Evolutionary conservation across 768 basidiomycete genomes (phyloP), one percentile per base, ranked within the genome.

Genomic region (Hericium erinaceus): DNA sequence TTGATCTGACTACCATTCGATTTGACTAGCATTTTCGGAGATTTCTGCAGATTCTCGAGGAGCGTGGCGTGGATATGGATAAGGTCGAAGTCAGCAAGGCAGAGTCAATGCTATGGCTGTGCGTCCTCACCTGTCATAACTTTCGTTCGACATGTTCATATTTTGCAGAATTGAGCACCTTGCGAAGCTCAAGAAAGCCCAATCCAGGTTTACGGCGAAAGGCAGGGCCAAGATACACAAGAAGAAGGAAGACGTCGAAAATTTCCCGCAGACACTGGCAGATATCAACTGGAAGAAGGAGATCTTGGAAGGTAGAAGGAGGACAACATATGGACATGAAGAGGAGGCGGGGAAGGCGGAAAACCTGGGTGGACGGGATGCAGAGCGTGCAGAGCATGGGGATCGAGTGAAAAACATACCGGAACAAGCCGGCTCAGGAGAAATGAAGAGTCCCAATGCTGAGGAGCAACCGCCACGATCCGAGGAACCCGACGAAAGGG

Each of bases 61-160:
- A 80, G 40, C 74, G 75, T 10, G 81, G 82, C 0, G 78, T 82
- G 1, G 82, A 86, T 63, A 77, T 84, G 70, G 72, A 70, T 58
- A 81, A 83, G 64, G 79, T 83, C 5, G 74, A 80, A 57, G 75
- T 84, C 15, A 81, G 75, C 61, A 84, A 84, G 67, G 83, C 80
- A 15, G 83, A 85, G 63, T 68, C 76, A 6, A 75, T 77, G 11
- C 69, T 83, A 33, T 82, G 80, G 80, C 77, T 79, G 79, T 80
- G 61, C 56, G 75, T 61, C 48, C 55, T 53, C 12, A 56, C 46
- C n/a, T 46, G 8, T 6, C 44, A 16, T 16, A 20, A 20, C 6
- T 2, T 40, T 33, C 28, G 28, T 33, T 33, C 28, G 28, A 8
- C 8, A 33, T 33, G 4, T 8, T 33, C 28, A 33, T 5, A 2